These are phyloP conservation scores for Tranzscheliella williamsii DNA, from an alignment of 1,284 basidiomycete species.

Conservation along the genomic window DNA sequence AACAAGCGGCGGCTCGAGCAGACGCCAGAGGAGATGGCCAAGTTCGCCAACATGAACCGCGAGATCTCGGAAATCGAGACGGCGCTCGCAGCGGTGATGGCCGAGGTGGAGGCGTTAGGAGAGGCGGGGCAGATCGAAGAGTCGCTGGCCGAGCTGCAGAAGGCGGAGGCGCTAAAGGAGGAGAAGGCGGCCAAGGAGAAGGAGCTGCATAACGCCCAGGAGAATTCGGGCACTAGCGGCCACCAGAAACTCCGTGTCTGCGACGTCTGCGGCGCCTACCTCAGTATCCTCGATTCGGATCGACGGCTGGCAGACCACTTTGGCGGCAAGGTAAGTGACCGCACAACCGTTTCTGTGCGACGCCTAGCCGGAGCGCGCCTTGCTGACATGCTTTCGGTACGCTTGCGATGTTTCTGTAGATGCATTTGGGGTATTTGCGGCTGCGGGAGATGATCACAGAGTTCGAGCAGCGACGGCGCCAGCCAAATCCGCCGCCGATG, in stretches of 20 bases:
- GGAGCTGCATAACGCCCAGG: constrained; percentile 92
- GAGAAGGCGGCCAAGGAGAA: constrained; percentile 96
- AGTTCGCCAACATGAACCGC: constrained; percentile 97
- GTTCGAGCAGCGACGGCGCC: constrained; percentile 61
- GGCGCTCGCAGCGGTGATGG: constrained; percentile 95
- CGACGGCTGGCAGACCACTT: constrained; percentile 98
- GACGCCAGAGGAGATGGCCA: constrained; percentile 98
- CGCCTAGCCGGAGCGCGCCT: too few relatives aligned
- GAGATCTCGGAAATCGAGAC: constrained; percentile 99
- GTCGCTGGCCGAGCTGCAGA: constrained; percentile 93
- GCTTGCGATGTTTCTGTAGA: too few relatives aligned
- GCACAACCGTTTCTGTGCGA: too few relatives aligned
- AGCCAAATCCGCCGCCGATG: constrained; percentile 30
- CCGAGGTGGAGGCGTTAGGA: constrained; percentile 95
- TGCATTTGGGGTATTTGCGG: constrained; percentile 98
- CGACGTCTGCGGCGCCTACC: constrained; percentile 98
- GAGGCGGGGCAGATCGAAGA: constrained; percentile 98
- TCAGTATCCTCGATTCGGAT: constrained; percentile 96
- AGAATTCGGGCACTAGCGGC: constrained; percentile 96
- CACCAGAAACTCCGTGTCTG: constrained; percentile 99
- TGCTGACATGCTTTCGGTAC: too few relatives aligned
- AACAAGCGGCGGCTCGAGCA: constrained; percentile 95
- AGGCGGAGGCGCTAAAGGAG: constrained; percentile 94
- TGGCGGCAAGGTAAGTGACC: constrained; percentile 89
- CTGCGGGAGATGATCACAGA: constrained; percentile 87